Percentiles rank a stretch among this genome's conserved stretches.
Evolutionary conservation across 805 yeast genomes (phyloP).

Genomic region (Grigorovia yakushimaensis): DNA sequence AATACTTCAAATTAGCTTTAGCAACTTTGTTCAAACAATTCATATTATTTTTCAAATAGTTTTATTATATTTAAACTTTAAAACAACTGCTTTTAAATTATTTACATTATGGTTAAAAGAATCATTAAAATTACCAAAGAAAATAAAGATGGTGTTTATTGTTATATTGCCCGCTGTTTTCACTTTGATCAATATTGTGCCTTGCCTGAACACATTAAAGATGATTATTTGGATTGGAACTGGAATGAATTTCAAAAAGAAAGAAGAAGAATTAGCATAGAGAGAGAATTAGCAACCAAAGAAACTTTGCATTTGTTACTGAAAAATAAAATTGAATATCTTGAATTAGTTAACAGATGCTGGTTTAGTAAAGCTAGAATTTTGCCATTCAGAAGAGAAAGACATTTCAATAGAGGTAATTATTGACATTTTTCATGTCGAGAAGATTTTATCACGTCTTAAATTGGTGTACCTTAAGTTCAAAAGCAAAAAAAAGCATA

Average conservation of each 20-base stretch:
- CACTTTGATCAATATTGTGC: not conserved
- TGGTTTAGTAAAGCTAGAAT: slow-evolving; percentile 2
- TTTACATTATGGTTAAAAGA: slow-evolving; percentile 1
- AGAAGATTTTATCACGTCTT: no score
- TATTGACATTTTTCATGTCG: not conserved
- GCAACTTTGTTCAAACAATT: no score
- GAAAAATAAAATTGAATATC: not conserved
- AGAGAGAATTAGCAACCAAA: not conserved
- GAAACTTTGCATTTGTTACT: not conserved
- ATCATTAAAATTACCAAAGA: not conserved
- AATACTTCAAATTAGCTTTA: no score
- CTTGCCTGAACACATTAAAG: slow-evolving; percentile 1
- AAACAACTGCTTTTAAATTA: no score
- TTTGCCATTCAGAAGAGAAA: not conserved
- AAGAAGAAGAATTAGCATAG: not conserved
- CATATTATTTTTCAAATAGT: no score
- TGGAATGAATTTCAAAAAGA: slow-evolving; percentile 2
- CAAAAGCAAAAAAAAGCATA: no score
- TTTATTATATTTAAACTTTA: no score
- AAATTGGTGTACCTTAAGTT: no score
- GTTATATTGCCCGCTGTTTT: not conserved
- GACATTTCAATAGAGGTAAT: not conserved
- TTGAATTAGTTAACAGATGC: not conserved
- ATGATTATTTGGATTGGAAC: slow-evolving; percentile 3
- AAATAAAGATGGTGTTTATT: not conserved